Percentiles rank a stretch among this genome's conserved stretches.
phyloP scores from a whole-genome alignment of 2,329 filamentous ascomycete species.

The Pestalotiopsis sp. region DNA sequence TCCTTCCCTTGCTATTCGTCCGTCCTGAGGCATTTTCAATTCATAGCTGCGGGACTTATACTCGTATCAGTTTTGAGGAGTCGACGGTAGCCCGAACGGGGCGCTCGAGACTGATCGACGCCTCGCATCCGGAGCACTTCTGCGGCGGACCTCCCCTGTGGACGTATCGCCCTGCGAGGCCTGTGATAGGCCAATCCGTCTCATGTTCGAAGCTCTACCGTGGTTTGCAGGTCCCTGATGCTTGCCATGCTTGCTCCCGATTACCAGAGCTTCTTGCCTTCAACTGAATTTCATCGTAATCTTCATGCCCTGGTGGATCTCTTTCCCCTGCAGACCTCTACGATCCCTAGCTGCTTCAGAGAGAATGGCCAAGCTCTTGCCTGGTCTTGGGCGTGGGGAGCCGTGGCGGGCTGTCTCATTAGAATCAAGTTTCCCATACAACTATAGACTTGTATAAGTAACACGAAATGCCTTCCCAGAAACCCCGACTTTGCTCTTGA shows the following conservation, averaged over 20 bases:
- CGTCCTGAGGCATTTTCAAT: conserved; percentile 29
- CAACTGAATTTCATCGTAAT: conserved; percentile 7
- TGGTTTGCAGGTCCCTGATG: conserved; percentile 19
- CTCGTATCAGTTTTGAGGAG: conserved; percentile 1
- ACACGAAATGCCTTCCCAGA: background rate
- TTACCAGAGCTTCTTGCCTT: conserved; percentile 15
- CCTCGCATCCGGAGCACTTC: conserved; percentile 20
- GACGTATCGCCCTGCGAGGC: background rate
- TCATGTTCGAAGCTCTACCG: conserved; percentile 20
- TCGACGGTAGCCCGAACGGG: conserved; percentile 21
- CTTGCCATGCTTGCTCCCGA: conserved; percentile 12
- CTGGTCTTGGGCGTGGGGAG: no score
- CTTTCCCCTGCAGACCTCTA: conserved; percentile 20
- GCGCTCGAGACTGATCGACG: conserved; percentile 31
- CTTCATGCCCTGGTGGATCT: conserved; percentile 15
- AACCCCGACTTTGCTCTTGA: background rate
- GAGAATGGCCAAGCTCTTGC: conserved; percentile 25
- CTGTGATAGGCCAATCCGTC: conserved; percentile 26
- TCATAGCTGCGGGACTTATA: conserved; percentile 11
- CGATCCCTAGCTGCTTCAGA: conserved; percentile 24
- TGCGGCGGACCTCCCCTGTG: conserved; percentile 22
- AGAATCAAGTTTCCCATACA: no score
- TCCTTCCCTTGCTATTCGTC: conserved; percentile 14
- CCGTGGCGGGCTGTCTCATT: no score
- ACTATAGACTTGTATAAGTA: conserved; percentile 25